Conservation (phyloP, 1,284 basidiomycete species). For the Puccinia polysora region DNA sequence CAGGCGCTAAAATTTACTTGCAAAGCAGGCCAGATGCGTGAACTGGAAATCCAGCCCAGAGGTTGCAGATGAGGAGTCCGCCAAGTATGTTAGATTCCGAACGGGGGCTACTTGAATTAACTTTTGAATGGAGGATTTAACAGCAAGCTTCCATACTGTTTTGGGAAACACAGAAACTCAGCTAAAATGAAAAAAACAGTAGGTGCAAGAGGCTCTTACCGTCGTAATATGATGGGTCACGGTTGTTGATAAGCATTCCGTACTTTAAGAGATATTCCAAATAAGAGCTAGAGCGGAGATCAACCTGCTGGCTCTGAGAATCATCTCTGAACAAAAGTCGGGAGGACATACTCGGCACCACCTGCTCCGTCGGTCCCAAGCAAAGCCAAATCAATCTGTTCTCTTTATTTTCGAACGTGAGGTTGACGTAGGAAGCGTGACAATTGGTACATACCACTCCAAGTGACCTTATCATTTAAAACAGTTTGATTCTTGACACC, state of each 20-base stretch:
- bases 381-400: too few relatives aligned
- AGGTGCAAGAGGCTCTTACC: too few relatives aligned
- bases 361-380: neutral
- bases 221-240: slow-evolving; percentile 24
- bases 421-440: too few relatives aligned
- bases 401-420: too few relatives aligned
- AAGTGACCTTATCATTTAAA: slow-evolving; percentile 15
- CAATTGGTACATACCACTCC: slow-evolving; percentile 18
- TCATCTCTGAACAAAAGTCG: neutral
- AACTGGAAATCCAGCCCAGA: neutral
- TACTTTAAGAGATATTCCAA: slow-evolving; percentile 43
- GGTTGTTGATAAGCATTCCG: slow-evolving; percentile 27
- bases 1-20: neutral
- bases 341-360: slow-evolving; percentile 25
- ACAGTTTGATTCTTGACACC: slow-evolving; percentile 35
- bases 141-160: slow-evolving; percentile 33
- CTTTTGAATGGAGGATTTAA: slow-evolving; percentile 39
- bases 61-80: neutral
- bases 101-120: slow-evolving; percentile 14
- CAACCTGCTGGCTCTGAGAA: neutral
- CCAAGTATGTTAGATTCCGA: slow-evolving; percentile 28
- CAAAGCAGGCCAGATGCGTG: slow-evolving; percentile 42
- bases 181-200: too few relatives aligned
- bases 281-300: slow-evolving; percentile 18
- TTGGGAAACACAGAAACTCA: too few relatives aligned